These are phyloP conservation scores for Calamus simplicifolius DNA, from an alignment of 176 grass and related monocot species.

Conservation along the genomic window DNA sequence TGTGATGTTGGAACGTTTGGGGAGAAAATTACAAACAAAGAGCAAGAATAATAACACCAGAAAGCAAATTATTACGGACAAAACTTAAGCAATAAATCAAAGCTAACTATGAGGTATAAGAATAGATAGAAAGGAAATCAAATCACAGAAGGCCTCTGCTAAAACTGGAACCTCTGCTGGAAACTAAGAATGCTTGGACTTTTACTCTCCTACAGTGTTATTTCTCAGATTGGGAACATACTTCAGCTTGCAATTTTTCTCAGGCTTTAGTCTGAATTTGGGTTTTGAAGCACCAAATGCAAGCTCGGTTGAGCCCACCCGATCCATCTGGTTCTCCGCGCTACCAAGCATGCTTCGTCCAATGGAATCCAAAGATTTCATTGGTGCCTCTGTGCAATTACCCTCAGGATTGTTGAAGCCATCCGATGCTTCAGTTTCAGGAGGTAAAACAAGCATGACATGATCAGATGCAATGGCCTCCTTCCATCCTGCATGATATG, in stretches of 20 bases:
- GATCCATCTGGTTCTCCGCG: conserved; percentile 3
- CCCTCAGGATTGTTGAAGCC: background rate
- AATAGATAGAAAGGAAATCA: too few species aligned
- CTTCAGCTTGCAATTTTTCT: conserved; percentile 13
- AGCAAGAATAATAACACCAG: too few species aligned
- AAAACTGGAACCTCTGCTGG: conserved; percentile 22
- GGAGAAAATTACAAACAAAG: too few species aligned
- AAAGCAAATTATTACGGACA: too few species aligned
- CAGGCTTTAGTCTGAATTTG: conserved; percentile 18
- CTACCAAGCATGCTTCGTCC: conserved; percentile 5
- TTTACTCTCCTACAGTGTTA: conserved; percentile 1
- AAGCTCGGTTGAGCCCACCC: background rate
- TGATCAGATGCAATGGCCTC: conserved; percentile 52
- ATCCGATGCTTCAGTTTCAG: conserved; percentile 25
- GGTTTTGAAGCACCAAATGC: background rate
- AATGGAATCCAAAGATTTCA: background rate
- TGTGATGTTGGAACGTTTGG: too few species aligned
- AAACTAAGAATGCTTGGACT: background rate
- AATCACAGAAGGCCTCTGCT: conserved; percentile 21
- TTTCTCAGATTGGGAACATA: conserved; percentile 13
- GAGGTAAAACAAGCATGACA: conserved; percentile 46
- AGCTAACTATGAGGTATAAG: too few species aligned
- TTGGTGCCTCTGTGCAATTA: background rate
- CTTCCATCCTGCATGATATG: conserved; percentile 60
- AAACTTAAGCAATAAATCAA: too few species aligned